Conservation (phyloP, 768 basidiomycete species). For the Mycena galericulata region DNA sequence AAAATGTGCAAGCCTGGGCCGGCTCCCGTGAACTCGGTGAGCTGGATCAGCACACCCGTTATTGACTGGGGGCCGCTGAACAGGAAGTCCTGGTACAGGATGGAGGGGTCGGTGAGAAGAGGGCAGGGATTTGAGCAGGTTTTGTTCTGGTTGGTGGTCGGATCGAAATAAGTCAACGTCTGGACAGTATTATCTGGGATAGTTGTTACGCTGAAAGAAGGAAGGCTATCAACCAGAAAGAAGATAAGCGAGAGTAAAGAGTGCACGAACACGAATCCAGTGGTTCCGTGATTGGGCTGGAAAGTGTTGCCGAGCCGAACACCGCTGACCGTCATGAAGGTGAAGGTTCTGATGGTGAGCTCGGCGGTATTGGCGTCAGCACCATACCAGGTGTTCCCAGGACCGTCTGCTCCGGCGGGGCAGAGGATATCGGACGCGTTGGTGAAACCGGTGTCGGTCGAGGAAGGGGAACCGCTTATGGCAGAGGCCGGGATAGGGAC, state of each 20-base stretch:
- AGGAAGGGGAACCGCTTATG: constrained; percentile 65
- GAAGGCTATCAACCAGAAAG: constrained; percentile 30
- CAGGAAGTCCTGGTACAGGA: constrained; percentile 95
- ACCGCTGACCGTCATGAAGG: constrained; percentile 80
- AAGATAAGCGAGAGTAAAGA: constrained; percentile 3
- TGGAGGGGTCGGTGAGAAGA: constrained; percentile 76
- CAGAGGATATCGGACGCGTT: constrained; percentile 83
- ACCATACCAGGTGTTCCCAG: constrained; percentile 88
- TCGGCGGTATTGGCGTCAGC: constrained; percentile 76
- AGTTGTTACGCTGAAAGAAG: constrained; percentile 81
- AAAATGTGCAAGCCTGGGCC: constrained; percentile 89
- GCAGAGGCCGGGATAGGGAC: constrained; percentile 69
- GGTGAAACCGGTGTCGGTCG: constrained; percentile 68
- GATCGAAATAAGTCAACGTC: constrained; percentile 82
- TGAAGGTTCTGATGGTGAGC: constrained; percentile 82
- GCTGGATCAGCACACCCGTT: constrained; percentile 90
- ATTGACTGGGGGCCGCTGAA: constrained; percentile 74
- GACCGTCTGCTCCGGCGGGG: constrained; percentile 83
- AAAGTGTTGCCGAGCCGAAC: constrained; percentile 95
- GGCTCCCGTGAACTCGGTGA: constrained; percentile 80
- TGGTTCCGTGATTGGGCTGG: constrained; percentile 82
- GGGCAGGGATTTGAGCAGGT: constrained; percentile 88
- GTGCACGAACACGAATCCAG: constrained; percentile 80
- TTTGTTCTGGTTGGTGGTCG: constrained; percentile 74
- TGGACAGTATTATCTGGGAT: constrained; percentile 91